phyloP scores from a whole-genome alignment of 805 yeast genomes.

The Candida coleopterorum region DNA sequence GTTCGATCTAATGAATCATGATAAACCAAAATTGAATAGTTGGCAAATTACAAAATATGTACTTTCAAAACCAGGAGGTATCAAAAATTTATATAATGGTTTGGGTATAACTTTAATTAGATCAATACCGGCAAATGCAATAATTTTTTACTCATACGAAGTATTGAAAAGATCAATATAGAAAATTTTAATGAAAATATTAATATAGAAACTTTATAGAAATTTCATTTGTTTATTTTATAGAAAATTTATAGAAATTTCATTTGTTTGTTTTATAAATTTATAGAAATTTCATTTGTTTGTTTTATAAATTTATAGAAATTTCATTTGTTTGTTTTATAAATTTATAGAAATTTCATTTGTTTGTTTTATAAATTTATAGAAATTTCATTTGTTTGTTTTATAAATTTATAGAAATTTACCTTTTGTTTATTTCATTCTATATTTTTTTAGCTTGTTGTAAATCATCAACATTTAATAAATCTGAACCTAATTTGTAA shows the following conservation, averaged over 20 bases:
- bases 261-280: too few relatives aligned
- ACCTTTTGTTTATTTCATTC: background rate
- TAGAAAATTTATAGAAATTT: too few relatives aligned
- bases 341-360: too few relatives aligned
- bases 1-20: slow-evolving; percentile 23
- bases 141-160: slow-evolving; percentile 79
- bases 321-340: too few relatives aligned
- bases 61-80: slow-evolving; percentile 47
- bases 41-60: slow-evolving; percentile 8
- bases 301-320: too few relatives aligned
- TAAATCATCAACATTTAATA: slow-evolving; percentile 61
- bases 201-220: too few relatives aligned
- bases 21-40: slow-evolving; percentile 2
- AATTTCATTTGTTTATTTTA: too few relatives aligned
- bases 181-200: too few relatives aligned
- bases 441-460: slow-evolving; percentile 26
- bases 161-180: slow-evolving; percentile 38
- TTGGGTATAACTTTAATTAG: slow-evolving; percentile 75
- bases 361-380: too few relatives aligned
- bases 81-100: slow-evolving; percentile 76
- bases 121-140: slow-evolving; percentile 87
- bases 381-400: too few relatives aligned
- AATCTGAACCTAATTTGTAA: slow-evolving; percentile 46
- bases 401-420: slow-evolving; percentile 3
- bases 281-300: too few relatives aligned